These are phyloP conservation scores for Fonsecaea pugnacius DNA, from an alignment of 2,329 filamentous ascomycete species.

Conservation along the genomic window DNA sequence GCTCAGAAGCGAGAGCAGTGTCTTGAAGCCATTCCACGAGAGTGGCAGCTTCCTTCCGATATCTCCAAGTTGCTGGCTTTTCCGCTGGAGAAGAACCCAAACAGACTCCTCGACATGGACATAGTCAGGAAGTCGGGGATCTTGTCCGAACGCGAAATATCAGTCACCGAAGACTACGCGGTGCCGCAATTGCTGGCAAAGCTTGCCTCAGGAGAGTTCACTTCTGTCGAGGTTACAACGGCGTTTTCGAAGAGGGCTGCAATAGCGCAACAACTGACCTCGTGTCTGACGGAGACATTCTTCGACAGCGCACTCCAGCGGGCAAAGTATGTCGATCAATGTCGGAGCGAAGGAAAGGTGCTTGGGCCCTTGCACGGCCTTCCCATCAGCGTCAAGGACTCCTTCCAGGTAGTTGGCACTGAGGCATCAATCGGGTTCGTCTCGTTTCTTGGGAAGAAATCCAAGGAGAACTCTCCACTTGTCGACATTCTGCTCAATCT, in stretches of 20 bases:
- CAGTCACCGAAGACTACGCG: conserved; percentile 56
- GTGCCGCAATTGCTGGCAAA: conserved; percentile 44
- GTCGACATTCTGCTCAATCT: conserved; percentile 47
- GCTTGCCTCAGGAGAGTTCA: conserved; percentile 33
- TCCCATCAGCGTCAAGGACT: conserved; percentile 43
- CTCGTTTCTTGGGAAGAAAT: conserved; percentile 41
- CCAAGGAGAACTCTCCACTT: conserved; percentile 38
- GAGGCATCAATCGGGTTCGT: conserved; percentile 44
- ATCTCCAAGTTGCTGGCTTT: conserved; percentile 23
- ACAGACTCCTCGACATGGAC: conserved; percentile 40
- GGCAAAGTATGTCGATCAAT: conserved; percentile 39
- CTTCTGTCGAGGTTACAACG: conserved; percentile 35
- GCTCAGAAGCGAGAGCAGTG: conserved; percentile 30
- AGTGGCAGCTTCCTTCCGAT: conserved; percentile 39
- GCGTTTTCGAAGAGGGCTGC: conserved; percentile 40
- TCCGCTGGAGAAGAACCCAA: conserved; percentile 32
- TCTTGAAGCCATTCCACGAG: conserved; percentile 35
- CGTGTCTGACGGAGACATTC: conserved; percentile 41
- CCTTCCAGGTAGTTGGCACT: conserved; percentile 38
- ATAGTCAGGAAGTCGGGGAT: conserved; percentile 50
- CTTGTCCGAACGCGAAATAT: conserved; percentile 50
- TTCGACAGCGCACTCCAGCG: conserved; percentile 38
- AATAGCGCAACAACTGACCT: conserved; percentile 38
- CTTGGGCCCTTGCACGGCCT: conserved; percentile 42
- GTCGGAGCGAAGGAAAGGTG: conserved; percentile 36